Conservation (phyloP, 2,329 filamentous ascomycete species). For the Pestalotiopsis sp. region DNA sequence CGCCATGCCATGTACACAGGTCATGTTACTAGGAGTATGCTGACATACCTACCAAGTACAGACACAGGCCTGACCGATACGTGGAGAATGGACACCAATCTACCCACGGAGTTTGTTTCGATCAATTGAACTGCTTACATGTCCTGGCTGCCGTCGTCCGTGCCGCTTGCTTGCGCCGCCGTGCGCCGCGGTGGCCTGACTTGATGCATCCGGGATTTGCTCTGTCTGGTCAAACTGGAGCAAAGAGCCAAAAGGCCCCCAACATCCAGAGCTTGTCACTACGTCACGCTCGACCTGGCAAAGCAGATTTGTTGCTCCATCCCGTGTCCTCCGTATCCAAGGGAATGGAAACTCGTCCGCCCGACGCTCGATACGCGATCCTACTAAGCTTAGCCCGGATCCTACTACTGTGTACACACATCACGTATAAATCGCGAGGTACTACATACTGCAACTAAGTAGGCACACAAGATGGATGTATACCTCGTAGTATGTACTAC, state of each 20-base stretch:
- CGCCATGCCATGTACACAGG: neutral
- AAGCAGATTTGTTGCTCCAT: neutral
- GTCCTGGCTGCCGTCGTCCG: neutral
- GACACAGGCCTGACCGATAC: neutral
- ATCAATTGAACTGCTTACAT: neutral
- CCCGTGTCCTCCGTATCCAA: neutral
- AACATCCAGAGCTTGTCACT: neutral
- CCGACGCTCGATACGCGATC: constrained; percentile 9
- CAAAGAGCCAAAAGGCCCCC: neutral
- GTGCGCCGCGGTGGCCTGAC: neutral
- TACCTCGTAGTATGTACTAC: neutral
- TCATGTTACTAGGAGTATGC: neutral
- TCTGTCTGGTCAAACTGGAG: neutral
- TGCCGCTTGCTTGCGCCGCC: neutral
- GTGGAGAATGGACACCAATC: neutral
- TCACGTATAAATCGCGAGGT: neutral
- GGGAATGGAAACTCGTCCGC: constrained; percentile 5
- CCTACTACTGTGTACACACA: neutral
- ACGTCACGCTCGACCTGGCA: neutral
- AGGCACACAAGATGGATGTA: neutral
- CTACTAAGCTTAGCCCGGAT: constrained; percentile 3
- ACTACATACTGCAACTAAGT: neutral
- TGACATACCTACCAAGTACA: neutral
- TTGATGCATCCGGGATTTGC: neutral
- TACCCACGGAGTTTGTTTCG: neutral